phyloP scores from a whole-genome alignment of 2,329 filamentous ascomycete genomes.

The Aspergillus fischeri region DNA sequence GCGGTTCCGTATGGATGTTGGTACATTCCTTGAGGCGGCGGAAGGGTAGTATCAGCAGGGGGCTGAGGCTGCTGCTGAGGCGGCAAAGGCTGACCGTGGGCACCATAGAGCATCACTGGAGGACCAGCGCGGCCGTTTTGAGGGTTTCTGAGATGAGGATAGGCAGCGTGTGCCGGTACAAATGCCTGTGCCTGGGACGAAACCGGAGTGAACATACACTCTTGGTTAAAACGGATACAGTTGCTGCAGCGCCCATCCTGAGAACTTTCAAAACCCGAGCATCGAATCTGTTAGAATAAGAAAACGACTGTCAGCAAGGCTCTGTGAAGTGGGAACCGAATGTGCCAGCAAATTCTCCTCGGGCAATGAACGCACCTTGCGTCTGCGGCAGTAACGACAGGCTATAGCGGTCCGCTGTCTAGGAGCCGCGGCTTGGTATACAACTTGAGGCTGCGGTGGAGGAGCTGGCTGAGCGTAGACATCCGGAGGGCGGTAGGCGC shows the following conservation, averaged over 20 bases:
- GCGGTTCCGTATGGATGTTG: conserved; percentile 34
- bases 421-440: conserved; percentile 45
- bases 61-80: conserved; percentile 40
- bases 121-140: conserved; percentile 30
- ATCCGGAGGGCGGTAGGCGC: conserved; percentile 39
- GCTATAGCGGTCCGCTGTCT: conserved; percentile 50
- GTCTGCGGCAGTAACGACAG: conserved; percentile 49
- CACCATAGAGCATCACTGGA: conserved; percentile 45
- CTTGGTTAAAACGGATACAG: conserved; percentile 69
- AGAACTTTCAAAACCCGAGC: conserved; percentile 69
- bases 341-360: background rate
- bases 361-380: conserved; percentile 41
- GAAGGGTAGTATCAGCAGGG: conserved; percentile 33
- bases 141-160: conserved; percentile 48
- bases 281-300: conserved; percentile 58
- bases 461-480: conserved; percentile 38
- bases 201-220: conserved; percentile 73
- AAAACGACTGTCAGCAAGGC: conserved; percentile 3
- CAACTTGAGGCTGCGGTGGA: conserved; percentile 31
- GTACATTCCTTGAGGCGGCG: conserved; percentile 40
- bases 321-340: background rate
- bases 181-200: conserved; percentile 71
- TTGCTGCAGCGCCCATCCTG: conserved; percentile 69
- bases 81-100: conserved; percentile 47
- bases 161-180: conserved; percentile 67